A percentile compares a stretch with the other conserved stretches of the same genome.
These are phyloP conservation scores for Crepidotus variabilis DNA, from an alignment of 768 basidiomycete species.

Conservation along the genomic window DNA sequence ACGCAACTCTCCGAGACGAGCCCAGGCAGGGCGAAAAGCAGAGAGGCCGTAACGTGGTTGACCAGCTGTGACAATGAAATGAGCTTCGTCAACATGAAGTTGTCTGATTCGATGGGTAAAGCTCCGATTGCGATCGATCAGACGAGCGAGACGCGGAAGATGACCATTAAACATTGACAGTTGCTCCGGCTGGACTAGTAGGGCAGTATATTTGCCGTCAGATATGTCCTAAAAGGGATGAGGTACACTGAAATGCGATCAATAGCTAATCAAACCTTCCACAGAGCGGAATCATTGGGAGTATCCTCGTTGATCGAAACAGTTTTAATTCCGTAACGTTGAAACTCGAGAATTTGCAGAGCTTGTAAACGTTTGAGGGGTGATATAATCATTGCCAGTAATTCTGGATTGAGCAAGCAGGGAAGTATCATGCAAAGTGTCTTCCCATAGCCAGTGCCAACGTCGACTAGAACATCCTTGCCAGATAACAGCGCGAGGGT, in stretches of 20 bases:
- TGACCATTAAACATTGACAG: too few species aligned
- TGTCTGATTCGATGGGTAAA: not conserved
- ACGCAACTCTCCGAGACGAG: conserved; percentile 11
- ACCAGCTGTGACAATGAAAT: conserved; percentile 16
- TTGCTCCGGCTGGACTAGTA: too few species aligned
- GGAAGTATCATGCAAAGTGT: conserved; percentile 16
- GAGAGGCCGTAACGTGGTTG: conserved; percentile 14
- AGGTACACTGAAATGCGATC: conserved; percentile 13
- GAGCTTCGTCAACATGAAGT: conserved; percentile 1
- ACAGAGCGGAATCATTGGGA: conserved; percentile 11
- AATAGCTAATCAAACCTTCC: conserved; percentile 11
- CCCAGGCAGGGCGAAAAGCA: conserved; percentile 23
- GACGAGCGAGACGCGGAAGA: not conserved
- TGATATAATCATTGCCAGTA: conserved; percentile 12
- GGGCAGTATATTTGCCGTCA: too few species aligned
- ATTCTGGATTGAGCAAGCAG: conserved; percentile 16
- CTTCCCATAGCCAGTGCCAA: conserved; percentile 11
- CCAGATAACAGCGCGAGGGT: too few species aligned
- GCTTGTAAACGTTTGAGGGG: conserved; percentile 19
- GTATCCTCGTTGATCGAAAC: conserved; percentile 23
- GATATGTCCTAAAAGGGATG: too few species aligned
- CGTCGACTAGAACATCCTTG: conserved; percentile 6
- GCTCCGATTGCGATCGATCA: not conserved
- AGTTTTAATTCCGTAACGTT: conserved; percentile 11
- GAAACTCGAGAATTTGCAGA: conserved; percentile 15